Percentiles rank a stretch among this genome's conserved stretches.
Evolutionary conservation across 371 early-diverging fungal species (phyloP).

Genomic region (Mucor plumbeus): DNA sequence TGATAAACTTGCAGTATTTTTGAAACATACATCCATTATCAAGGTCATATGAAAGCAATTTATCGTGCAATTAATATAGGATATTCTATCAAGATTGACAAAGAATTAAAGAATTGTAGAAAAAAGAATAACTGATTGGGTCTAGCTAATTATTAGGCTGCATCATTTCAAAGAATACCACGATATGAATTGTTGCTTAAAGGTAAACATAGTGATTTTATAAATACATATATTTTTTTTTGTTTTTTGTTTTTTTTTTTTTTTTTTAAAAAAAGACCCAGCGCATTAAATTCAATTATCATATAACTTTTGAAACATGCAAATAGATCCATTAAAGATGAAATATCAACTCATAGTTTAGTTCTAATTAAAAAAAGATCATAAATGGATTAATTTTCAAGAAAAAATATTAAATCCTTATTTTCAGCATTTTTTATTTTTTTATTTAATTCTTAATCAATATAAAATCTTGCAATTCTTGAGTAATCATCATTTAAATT

Average conservation of each 20-base stretch:
- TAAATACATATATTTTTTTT: background rate
- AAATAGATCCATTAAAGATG: background rate
- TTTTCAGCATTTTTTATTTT: constrained; percentile 4
- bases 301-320: constrained; percentile 34
- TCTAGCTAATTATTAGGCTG: constrained; percentile 46
- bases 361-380: constrained; percentile 17
- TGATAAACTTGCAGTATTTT: constrained; percentile 41
- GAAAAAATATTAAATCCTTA: constrained; percentile 5
- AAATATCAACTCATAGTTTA: background rate
- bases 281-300: too few relatives aligned
- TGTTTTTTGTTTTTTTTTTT: too few relatives aligned
- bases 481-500: background rate
- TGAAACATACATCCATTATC: constrained; percentile 51
- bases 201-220: constrained; percentile 26
- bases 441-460: background rate
- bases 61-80: constrained; percentile 41
- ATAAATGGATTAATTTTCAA: constrained; percentile 28
- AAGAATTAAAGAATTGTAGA: constrained; percentile 27
- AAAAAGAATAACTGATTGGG: constrained; percentile 45
- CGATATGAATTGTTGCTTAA: constrained; percentile 50
- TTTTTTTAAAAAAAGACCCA: too few relatives aligned
- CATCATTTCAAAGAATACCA: constrained; percentile 50
- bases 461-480: background rate
- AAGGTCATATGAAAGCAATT: constrained; percentile 39
- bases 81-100: constrained; percentile 42